These are phyloP conservation scores for Bacidia rubella DNA, from an alignment of 495 filamentous ascomycete genomes.

Conservation along the genomic window DNA sequence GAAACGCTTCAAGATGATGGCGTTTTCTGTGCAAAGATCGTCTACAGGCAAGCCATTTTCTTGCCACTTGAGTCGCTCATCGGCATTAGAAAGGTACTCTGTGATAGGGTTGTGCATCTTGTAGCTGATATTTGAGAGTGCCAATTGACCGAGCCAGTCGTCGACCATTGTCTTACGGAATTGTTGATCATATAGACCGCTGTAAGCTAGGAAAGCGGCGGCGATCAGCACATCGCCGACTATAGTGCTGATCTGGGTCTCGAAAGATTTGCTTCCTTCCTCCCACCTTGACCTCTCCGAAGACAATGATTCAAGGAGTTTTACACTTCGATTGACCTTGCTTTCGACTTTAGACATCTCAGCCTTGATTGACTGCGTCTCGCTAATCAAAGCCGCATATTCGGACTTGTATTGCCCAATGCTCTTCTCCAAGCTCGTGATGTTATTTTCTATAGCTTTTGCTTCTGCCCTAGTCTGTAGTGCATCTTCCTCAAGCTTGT, in stretches of 20 bases:
- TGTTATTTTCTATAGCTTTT: constrained; percentile 77
- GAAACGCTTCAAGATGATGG: constrained; percentile 91
- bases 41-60: constrained; percentile 92
- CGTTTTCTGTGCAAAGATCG: constrained; percentile 97
- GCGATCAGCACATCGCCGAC: constrained; percentile 92
- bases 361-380: constrained; percentile 91
- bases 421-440: constrained; percentile 69
- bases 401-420: constrained; percentile 95
- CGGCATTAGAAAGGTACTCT: constrained; percentile 91
- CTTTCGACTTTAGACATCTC: constrained; percentile 94
- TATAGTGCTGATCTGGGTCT: constrained; percentile 91
- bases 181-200: constrained; percentile 93
- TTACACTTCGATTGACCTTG: constrained; percentile 94
- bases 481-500: constrained; percentile 71
- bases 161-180: constrained; percentile 96
- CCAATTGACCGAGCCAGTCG: constrained; percentile 88
- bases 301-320: constrained; percentile 83
- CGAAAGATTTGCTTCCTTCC: constrained; percentile 91
- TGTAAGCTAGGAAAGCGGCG: constrained; percentile 94
- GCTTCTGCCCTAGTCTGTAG: constrained; percentile 90
- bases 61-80: constrained; percentile 91
- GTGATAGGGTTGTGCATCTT: constrained; percentile 91
- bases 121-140: constrained; percentile 77
- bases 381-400: constrained; percentile 89
- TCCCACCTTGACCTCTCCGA: constrained; percentile 92